Conservation (phyloP, 2,329 filamentous ascomycete genomes). For the Pseudogymnoascus sp. region DNA sequence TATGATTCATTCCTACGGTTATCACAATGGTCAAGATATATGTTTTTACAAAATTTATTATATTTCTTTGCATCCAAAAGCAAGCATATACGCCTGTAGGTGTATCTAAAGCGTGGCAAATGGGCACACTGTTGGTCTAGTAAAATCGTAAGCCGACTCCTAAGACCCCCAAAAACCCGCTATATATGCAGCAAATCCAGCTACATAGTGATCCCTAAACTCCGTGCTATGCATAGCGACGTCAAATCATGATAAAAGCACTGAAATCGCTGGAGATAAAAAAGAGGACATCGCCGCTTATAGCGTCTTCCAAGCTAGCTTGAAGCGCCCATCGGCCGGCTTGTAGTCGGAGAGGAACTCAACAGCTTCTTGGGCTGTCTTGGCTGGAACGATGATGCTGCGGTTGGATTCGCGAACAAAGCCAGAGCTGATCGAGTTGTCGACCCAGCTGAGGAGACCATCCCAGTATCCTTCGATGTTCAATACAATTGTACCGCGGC, state of each 20-base stretch:
- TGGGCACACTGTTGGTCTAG: not conserved
- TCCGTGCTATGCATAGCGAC: not conserved
- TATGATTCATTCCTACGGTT: not conserved
- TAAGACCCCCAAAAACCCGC: not conserved
- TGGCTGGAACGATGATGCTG: constrained; percentile 72
- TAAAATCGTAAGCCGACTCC: not conserved
- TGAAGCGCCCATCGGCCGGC: constrained; percentile 66
- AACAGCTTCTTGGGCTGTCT: constrained; percentile 65
- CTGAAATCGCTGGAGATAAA: not conserved
- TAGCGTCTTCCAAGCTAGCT: constrained; percentile 67
- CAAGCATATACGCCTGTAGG: not conserved
- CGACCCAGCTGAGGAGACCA: constrained; percentile 75
- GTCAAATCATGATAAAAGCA: not conserved
- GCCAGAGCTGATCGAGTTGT: constrained; percentile 64
- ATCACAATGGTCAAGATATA: not conserved
- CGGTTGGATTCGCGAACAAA: constrained; percentile 69
- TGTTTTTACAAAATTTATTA: not conserved
- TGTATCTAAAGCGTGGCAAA: constrained; percentile 3
- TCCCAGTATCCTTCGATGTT: constrained; percentile 93
- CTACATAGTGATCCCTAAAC: not conserved
- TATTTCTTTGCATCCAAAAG: not conserved
- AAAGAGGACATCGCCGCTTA: not conserved
- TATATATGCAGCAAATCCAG: not conserved
- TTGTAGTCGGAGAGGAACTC: constrained; percentile 65
- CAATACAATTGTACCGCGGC: constrained; percentile 67